These are phyloP conservation scores for Quercus bicolor DNA, from an alignment of 306 rosid species.

Conservation along the genomic window DNA sequence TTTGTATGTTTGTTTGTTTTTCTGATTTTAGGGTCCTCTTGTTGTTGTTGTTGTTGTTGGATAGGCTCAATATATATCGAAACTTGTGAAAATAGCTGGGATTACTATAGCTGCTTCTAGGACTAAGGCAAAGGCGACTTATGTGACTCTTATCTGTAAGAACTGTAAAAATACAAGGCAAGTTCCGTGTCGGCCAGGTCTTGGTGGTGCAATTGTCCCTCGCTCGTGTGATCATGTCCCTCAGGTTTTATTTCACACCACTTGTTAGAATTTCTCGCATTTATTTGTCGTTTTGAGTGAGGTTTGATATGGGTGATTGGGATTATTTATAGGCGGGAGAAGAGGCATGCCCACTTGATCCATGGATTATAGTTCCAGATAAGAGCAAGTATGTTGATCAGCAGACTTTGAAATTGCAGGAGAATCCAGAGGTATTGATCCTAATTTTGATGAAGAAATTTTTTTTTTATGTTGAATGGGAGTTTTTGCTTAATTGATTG, in stretches of 20 bases:
- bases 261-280: neutral
- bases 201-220: slow-evolving; percentile 96
- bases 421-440: slow-evolving; percentile 80
- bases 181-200: slow-evolving; percentile 94
- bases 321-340: slow-evolving; percentile 70
- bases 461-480: neutral
- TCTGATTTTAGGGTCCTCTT: neutral
- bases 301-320: slow-evolving; percentile 2
- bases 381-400: slow-evolving; percentile 92
- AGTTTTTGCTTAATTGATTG: slow-evolving; percentile 7
- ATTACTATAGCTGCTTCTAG: slow-evolving; percentile 96
- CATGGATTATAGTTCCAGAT: slow-evolving; percentile 95
- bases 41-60: neutral
- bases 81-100: slow-evolving; percentile 82
- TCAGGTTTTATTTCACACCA: slow-evolving; percentile 51
- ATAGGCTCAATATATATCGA: slow-evolving; percentile 85
- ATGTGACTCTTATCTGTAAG: slow-evolving; percentile 82
- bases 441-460: neutral
- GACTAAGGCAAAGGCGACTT: slow-evolving; percentile 95
- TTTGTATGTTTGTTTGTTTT: neutral
- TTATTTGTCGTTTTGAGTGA: neutral
- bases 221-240: slow-evolving; percentile 88
- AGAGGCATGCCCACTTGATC: slow-evolving; percentile 96
- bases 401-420: slow-evolving; percentile 94
- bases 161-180: slow-evolving; percentile 74